These are phyloP conservation scores for Solanum ossicruentum DNA, from an alignment of 257 asterid genomes.

Conservation along the genomic window DNA sequence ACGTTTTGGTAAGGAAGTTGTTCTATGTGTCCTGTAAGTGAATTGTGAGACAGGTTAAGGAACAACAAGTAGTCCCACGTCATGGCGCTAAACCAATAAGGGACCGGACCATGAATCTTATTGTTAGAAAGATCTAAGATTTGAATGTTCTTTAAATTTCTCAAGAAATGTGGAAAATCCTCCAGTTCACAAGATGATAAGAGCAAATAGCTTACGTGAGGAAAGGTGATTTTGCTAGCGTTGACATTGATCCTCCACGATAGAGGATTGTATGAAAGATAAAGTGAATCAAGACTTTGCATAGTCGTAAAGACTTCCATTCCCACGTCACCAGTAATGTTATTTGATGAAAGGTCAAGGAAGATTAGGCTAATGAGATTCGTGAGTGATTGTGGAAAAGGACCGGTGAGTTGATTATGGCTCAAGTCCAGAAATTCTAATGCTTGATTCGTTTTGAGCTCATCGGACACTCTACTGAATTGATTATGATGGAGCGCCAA, in stretches of 20 bases:
- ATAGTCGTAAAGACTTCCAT: background rate
- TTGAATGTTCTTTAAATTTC: background rate
- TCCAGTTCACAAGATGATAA: background rate
- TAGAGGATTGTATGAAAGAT: background rate
- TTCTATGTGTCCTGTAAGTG: background rate
- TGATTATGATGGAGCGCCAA: background rate
- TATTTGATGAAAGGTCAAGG: background rate
- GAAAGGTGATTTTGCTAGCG: background rate
- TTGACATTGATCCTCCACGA: background rate
- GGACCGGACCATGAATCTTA: background rate
- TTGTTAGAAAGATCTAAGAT: background rate
- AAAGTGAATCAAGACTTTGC: background rate
- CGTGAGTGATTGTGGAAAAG: background rate
- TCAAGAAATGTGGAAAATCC: background rate
- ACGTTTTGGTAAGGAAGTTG: background rate
- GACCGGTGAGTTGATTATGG: background rate
- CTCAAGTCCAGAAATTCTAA: background rate
- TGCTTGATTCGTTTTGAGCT: background rate
- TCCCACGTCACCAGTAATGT: background rate
- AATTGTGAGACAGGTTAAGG: background rate
- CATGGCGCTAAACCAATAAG: background rate
- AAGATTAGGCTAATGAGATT: background rate
- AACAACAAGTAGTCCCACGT: accelerated
- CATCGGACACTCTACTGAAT: background rate
- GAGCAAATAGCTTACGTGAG: accelerated